Conservation (phyloP, 345 rosid genomes). For the Dimocarpus longan region DNA sequence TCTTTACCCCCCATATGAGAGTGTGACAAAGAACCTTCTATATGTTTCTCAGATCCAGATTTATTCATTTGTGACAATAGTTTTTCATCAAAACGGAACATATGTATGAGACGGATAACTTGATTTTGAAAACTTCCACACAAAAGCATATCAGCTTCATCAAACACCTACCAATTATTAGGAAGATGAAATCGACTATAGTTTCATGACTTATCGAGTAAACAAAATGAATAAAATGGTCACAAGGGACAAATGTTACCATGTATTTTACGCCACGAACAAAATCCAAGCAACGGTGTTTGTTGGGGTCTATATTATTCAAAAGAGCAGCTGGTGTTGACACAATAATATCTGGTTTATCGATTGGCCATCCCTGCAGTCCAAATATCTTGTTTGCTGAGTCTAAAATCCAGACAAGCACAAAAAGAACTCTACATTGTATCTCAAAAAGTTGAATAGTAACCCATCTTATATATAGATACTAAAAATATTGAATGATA, state of each 20-base stretch:
- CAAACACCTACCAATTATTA: conserved; percentile 69
- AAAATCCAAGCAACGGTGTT: conserved; percentile 49
- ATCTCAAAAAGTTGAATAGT: background rate
- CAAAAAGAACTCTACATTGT: background rate
- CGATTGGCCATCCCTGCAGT: conserved; percentile 92
- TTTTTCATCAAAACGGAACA: conserved; percentile 88
- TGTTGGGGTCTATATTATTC: conserved; percentile 72
- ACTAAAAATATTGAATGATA: background rate
- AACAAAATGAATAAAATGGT: background rate
- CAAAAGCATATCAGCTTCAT: conserved; percentile 99
- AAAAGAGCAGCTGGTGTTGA: conserved; percentile 91
- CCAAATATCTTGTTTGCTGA: conserved; percentile 20
- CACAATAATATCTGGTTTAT: conserved; percentile 69
- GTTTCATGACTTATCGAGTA: background rate
- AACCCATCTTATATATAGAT: background rate
- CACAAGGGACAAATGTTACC: conserved; percentile 43
- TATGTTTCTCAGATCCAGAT: conserved; percentile 32
- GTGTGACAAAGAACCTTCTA: conserved; percentile 34
- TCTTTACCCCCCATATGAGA: conserved; percentile 32
- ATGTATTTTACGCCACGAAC: conserved; percentile 73
- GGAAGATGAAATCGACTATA: background rate
- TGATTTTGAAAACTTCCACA: conserved; percentile 91
- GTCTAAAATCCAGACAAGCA: conserved; percentile 18
- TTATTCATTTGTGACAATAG: conserved; percentile 51
- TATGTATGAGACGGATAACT: conserved; percentile 73